Conservation (phyloP, 2,329 filamentous ascomycete species). For the Verruconis gallopava region DNA sequence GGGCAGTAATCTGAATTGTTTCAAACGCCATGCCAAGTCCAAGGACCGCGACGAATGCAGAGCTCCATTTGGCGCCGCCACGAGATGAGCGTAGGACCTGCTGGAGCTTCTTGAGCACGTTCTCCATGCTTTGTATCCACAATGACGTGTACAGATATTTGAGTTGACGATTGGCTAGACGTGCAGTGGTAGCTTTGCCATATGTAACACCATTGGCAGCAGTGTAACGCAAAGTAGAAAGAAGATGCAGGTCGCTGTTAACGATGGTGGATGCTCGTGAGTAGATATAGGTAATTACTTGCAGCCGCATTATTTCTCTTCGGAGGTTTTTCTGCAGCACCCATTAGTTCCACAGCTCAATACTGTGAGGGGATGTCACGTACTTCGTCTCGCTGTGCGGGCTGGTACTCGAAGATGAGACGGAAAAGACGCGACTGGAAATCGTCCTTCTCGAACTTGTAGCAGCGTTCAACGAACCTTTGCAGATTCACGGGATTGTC, state of each 20-base stretch:
- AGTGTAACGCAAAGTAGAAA: slow-evolving; percentile 25
- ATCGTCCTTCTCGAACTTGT: slow-evolving; percentile 32
- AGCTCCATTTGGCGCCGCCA: slow-evolving; percentile 33
- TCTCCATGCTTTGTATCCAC: slow-evolving; percentile 28
- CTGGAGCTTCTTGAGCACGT: slow-evolving; percentile 34
- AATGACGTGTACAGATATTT: slow-evolving; percentile 37
- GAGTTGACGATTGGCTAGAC: slow-evolving; percentile 36
- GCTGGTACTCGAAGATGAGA: slow-evolving; percentile 26
- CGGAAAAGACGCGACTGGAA: slow-evolving; percentile 31
- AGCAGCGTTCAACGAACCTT: slow-evolving; percentile 18
- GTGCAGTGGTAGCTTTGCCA: slow-evolving; percentile 25
- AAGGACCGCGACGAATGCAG: slow-evolving; percentile 32
- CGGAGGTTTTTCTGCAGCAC: slow-evolving; percentile 26
- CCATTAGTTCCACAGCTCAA: slow-evolving; percentile 7
- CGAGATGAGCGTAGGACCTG: slow-evolving; percentile 32
- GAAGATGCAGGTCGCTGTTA: slow-evolving; percentile 22
- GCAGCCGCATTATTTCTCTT: slow-evolving; percentile 31
- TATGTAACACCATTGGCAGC: slow-evolving; percentile 9
- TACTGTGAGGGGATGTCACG: slow-evolving; percentile 8
- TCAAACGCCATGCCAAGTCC: slow-evolving; percentile 36
- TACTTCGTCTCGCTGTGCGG: slow-evolving; percentile 28
- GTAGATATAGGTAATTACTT: slow-evolving; percentile 37
- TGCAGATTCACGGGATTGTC: slow-evolving; percentile 4
- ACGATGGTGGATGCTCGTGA: slow-evolving; percentile 33
- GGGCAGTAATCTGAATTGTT: slow-evolving; percentile 33